A percentile compares a stretch with the other conserved stretches of the same genome.
Conservation (phyloP, 1,139 yeast genomes). For the Saccharomycopsis hybrid region DNA sequence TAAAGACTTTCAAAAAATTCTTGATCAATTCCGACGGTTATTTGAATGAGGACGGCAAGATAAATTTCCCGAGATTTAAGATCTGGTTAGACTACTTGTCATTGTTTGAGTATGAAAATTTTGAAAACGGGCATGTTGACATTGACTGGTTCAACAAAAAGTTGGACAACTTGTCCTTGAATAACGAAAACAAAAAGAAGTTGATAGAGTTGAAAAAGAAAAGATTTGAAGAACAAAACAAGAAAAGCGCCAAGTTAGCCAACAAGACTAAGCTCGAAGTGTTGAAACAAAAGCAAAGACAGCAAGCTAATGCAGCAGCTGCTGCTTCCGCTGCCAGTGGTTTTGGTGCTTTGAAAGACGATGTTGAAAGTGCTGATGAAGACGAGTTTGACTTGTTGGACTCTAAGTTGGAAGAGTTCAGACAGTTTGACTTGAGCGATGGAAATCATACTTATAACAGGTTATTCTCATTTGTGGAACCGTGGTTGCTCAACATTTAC, state of each 20-base stretch:
- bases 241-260: constrained; percentile 4
- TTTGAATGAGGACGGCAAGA: constrained; percentile 74
- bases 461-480: constrained; percentile 51
- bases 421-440: constrained; percentile 3
- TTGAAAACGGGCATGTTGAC: constrained; percentile 73
- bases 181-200: constrained; percentile 50
- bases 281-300: neutral
- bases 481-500: constrained; percentile 55
- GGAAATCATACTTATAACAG: constrained; percentile 11
- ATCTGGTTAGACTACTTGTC: constrained; percentile 68
- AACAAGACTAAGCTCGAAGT: neutral
- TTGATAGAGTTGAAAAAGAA: constrained; percentile 70
- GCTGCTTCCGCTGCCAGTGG: no score
- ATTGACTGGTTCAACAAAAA: constrained; percentile 88
- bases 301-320: neutral
- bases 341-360: constrained; percentile 12
- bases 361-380: constrained; percentile 10
- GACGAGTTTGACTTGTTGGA: neutral
- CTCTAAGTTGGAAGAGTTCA: constrained; percentile 10
- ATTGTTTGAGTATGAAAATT: constrained; percentile 71
- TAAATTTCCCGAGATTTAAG: constrained; percentile 65
- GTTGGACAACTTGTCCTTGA: constrained; percentile 68
- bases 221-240: constrained; percentile 27
- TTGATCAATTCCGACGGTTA: constrained; percentile 75
- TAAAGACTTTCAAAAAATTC: constrained; percentile 81